Base-by-base conservation (phyloP, 176 grass and related monocot genomes). In the Triticum turgidum region DNA sequence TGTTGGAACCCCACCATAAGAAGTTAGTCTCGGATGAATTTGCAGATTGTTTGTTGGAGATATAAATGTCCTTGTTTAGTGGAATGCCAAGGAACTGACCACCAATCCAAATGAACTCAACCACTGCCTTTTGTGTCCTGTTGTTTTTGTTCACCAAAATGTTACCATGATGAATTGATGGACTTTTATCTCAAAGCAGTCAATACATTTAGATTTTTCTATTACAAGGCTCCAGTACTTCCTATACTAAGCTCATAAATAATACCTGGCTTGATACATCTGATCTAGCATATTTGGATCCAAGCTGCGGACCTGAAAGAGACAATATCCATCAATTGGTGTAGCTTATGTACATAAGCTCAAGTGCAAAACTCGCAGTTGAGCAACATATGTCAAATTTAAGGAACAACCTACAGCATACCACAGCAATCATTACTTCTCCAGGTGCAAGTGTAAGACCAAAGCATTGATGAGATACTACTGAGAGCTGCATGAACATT, bases 261-360 rank as follows among this genome's bases (percentile, higher is more conserved):
- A 81, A 82, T 85, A 98, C 96, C 91, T 95, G 86, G 87, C 91
- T 85, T 98, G 91, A 92, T 98, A 98, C 93, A 98, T 98, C 85
- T 86, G 96, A 51, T 98, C 85, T 87, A 98, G 73, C 77, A 98
- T 84, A 45, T 92, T 88, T 1, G 72, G 51, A 70, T 98, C 93
- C 84, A 98, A 92, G 85, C 86, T 89, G 47, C 91, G 91, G 33
- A 95, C 93, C 91, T 95, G 90, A 91, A 80, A 78, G 29, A 39
- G 22, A 58, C 2, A 18, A 78, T 45, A 15, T 66, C 38, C 29
- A 82, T 65, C 27, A 90, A 42, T 66, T 83, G 10, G 7, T 88
- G 18, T 34, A 30, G 34, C 77, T 71, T 76, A 77, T 80, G 61
- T 52, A 83, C 39, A 78, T 4, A 80, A 45, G 42, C 73, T 72